These are phyloP conservation scores for Saksenaea vasiformis DNA, from an alignment of 371 early-diverging fungal species.

Conservation along the genomic window DNA sequence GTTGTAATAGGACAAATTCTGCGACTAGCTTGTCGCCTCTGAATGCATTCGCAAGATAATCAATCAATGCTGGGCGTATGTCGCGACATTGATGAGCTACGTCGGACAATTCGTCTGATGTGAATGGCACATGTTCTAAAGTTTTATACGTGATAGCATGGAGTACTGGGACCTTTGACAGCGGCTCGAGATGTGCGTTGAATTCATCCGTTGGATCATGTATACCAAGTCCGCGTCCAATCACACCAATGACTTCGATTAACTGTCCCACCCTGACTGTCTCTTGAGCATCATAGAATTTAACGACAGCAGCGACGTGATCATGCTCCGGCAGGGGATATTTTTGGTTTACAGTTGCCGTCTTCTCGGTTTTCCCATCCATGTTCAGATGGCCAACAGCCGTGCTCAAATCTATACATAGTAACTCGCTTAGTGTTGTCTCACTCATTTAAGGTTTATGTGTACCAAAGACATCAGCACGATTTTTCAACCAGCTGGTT, in stretches of 20 bases:
- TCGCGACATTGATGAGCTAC: slow-evolving; percentile 25
- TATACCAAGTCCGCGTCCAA: slow-evolving; percentile 23
- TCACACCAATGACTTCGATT: slow-evolving; percentile 62
- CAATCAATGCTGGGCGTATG: slow-evolving; percentile 46
- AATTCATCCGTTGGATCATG: slow-evolving; percentile 15
- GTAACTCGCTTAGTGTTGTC: neutral
- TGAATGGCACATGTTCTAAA: slow-evolving; percentile 17
- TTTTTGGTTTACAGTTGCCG: slow-evolving; percentile 24
- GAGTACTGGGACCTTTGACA: slow-evolving; percentile 32
- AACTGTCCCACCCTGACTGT: slow-evolving; percentile 55
- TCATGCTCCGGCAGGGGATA: slow-evolving; percentile 53
- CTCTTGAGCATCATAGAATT: slow-evolving; percentile 48
- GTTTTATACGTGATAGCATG: slow-evolving; percentile 43
- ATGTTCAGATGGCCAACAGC: slow-evolving; percentile 20
- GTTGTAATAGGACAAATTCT: slow-evolving; percentile 60
- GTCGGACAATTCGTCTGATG: slow-evolving; percentile 6
- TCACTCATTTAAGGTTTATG: neutral
- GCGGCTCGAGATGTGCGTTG: slow-evolving; percentile 19
- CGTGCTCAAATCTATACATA: slow-evolving; percentile 11
- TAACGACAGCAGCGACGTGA: slow-evolving; percentile 56
- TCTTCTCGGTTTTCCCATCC: slow-evolving; percentile 11
- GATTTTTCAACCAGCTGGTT: slow-evolving; percentile 46
- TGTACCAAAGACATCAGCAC: slow-evolving; percentile 1
- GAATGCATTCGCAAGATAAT: slow-evolving; percentile 54
- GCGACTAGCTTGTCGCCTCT: slow-evolving; percentile 58